phyloP scores from a whole-genome alignment of 768 basidiomycete genomes.

The Plicaturopsis crispa region DNA sequence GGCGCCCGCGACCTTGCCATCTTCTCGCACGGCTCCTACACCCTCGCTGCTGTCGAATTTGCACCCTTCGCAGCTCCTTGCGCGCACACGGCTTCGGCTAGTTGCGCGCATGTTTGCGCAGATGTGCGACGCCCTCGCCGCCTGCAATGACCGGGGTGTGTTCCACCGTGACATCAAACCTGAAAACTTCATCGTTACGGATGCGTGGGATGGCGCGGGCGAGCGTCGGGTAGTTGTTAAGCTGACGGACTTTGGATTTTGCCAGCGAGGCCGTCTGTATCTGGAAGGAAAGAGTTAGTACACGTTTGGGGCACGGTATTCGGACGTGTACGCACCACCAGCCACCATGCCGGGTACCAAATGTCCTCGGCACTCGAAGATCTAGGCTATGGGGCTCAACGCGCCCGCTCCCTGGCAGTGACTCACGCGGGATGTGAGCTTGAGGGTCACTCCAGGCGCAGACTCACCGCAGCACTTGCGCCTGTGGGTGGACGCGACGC shows the following conservation, averaged over 20 bases:
- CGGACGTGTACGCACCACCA: too few relatives aligned
- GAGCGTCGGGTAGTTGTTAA: constrained; percentile 94
- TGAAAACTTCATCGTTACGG: constrained; percentile 95
- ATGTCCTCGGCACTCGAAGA: too few relatives aligned
- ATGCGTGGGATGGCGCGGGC: constrained; percentile 57
- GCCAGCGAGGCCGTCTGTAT: too few relatives aligned
- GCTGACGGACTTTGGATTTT: constrained; percentile 96
- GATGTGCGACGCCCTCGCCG: constrained; percentile 97
- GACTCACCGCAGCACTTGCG: too few relatives aligned
- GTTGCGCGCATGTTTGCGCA: constrained; percentile 97
- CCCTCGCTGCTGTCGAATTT: constrained; percentile 85
- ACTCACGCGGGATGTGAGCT: too few relatives aligned
- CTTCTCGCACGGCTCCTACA: constrained; percentile 80
- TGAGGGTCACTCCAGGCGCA: too few relatives aligned
- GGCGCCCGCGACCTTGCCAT: constrained; percentile 26
- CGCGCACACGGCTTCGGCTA: constrained; percentile 80
- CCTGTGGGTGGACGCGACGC: too few relatives aligned
- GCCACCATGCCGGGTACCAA: too few relatives aligned
- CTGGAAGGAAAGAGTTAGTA: too few relatives aligned
- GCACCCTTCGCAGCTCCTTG: constrained; percentile 75
- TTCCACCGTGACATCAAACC: constrained; percentile 99
- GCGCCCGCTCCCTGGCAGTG: too few relatives aligned
- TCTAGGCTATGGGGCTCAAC: too few relatives aligned
- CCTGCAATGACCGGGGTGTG: constrained; percentile 86
- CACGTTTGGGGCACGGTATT: too few relatives aligned